phyloP scores from a whole-genome alignment of 2,329 filamentous ascomycete species.

The Aureobasidium sp. region DNA sequence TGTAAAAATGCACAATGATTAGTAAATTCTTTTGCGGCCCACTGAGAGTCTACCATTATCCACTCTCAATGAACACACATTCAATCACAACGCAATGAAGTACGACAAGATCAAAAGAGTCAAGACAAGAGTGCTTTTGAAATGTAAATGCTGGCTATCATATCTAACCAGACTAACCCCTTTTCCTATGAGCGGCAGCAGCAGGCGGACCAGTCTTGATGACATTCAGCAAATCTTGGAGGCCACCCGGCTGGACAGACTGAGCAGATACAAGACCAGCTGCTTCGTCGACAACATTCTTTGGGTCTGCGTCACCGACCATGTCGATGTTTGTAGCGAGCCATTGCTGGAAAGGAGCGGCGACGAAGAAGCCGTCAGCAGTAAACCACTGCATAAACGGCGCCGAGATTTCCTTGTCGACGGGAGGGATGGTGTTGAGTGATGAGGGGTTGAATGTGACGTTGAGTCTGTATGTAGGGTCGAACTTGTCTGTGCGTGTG shows the following conservation, averaged over 20 bases:
- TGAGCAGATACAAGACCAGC: not conserved
- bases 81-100: too few species aligned
- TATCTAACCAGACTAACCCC: not conserved
- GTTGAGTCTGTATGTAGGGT: constrained; percentile 69
- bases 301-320: constrained; percentile 58
- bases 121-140: not conserved
- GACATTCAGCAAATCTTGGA: not conserved
- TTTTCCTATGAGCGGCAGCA: not conserved
- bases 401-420: constrained; percentile 46
- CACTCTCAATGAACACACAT: too few species aligned
- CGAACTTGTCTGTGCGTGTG: constrained; percentile 67
- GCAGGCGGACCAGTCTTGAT: constrained; percentile 7
- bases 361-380: constrained; percentile 64
- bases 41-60: too few species aligned
- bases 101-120: too few species aligned
- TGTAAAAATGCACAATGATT: too few species aligned
- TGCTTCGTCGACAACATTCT: constrained; percentile 37
- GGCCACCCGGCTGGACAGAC: not conserved
- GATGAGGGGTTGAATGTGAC: constrained; percentile 34
- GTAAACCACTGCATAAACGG: constrained; percentile 69
- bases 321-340: constrained; percentile 59
- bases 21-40: too few species aligned
- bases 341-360: constrained; percentile 69
- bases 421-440: constrained; percentile 23
- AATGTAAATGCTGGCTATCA: not conserved